Evolutionary conservation across 1,284 basidiomycete species (phyloP).

Genomic region (Cutaneotrichosporon mucoides): DNA sequence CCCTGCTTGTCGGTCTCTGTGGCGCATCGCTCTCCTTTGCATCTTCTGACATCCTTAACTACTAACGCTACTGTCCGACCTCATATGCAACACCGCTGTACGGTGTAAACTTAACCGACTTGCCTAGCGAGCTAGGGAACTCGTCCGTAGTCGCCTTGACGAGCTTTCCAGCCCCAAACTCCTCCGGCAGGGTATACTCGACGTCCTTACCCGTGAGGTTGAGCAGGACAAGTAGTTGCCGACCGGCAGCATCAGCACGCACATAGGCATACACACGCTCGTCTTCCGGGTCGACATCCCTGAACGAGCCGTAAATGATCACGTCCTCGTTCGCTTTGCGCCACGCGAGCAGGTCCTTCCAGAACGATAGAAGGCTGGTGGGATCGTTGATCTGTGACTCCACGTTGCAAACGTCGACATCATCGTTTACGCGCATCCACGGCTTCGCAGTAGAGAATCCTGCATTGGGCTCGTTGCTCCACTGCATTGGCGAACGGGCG

Average conservation of each 20-base stretch:
- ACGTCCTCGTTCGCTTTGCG: constrained; percentile 59
- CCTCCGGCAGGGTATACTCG: constrained; percentile 5
- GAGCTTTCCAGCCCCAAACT: background rate
- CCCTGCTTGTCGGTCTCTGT: too few relatives aligned
- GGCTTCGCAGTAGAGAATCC: constrained; percentile 62
- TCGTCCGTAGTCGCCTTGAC: background rate
- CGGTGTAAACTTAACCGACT: background rate
- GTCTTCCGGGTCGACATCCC: constrained; percentile 52
- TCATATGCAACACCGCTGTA: constrained; percentile 3
- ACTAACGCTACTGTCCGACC: background rate
- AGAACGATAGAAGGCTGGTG: constrained; percentile 59
- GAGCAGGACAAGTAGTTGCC: constrained; percentile 52
- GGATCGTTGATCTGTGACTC: constrained; percentile 54
- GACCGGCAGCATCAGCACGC: constrained; percentile 40
- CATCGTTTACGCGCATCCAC: constrained; percentile 74
- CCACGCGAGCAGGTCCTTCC: constrained; percentile 55
- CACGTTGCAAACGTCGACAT: constrained; percentile 63
- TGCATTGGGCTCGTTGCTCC: constrained; percentile 57
- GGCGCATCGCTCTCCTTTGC: background rate
- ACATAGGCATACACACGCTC: constrained; percentile 59
- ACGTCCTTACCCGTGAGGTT: constrained; percentile 51
- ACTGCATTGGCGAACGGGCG: constrained; percentile 53
- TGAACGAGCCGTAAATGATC: constrained; percentile 60
- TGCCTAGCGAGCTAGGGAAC: background rate
- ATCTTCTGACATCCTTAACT: background rate